Conservation (phyloP, 2,329 filamentous ascomycete species). For the Fusarium mexicanum region DNA sequence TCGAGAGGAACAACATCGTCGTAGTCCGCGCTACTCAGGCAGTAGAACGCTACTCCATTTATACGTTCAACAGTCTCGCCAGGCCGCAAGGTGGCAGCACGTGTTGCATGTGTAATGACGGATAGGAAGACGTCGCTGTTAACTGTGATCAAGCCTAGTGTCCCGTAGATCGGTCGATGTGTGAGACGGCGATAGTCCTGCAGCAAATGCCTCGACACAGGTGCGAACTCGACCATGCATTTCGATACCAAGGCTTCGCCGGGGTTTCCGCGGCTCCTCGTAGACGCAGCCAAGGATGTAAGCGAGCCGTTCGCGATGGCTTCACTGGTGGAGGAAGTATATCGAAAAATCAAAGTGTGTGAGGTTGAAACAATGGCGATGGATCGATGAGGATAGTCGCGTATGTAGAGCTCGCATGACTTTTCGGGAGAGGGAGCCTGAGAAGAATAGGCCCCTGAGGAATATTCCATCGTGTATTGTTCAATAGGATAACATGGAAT, state of each 20-base stretch:
- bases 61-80: slow-evolving; percentile 93
- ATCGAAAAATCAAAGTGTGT: slow-evolving; percentile 85
- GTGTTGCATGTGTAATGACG: slow-evolving; percentile 81
- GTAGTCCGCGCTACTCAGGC: slow-evolving; percentile 85
- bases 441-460: slow-evolving; percentile 55
- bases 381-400: slow-evolving; percentile 86
- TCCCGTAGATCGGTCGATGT: slow-evolving; percentile 81
- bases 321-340: slow-evolving; percentile 74
- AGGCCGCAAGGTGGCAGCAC: slow-evolving; percentile 83
- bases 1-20: slow-evolving; percentile 76
- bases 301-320: slow-evolving; percentile 67
- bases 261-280: slow-evolving; percentile 54
- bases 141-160: slow-evolving; percentile 86
- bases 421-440: slow-evolving; percentile 63
- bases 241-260: slow-evolving; percentile 61
- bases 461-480: slow-evolving; percentile 59
- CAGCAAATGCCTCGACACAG: slow-evolving; percentile 71
- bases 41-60: slow-evolving; percentile 88
- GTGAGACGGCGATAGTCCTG: slow-evolving; percentile 81
- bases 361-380: slow-evolving; percentile 84
- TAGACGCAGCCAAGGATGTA: slow-evolving; percentile 60
- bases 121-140: slow-evolving; percentile 89
- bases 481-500: slow-evolving; percentile 11
- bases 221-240: slow-evolving; percentile 90
- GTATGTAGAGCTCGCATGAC: slow-evolving; percentile 82